Conservation (phyloP, 257 asterid species). For the Thymus mandschuricus region DNA sequence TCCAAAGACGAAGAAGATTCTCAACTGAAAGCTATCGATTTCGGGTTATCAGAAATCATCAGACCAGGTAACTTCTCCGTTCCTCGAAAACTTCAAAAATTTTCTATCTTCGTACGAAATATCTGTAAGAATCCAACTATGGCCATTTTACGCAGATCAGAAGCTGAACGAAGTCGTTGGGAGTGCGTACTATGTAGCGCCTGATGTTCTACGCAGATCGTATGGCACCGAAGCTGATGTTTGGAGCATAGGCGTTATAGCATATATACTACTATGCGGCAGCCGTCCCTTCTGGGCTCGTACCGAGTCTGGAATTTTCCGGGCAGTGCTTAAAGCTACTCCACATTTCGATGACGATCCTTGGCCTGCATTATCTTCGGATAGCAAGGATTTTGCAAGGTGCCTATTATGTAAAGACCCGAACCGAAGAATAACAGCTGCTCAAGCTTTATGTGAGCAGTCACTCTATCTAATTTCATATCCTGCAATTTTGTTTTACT, state of each 20-base stretch:
- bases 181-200: conserved; percentile 44
- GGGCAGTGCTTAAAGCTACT: conserved; percentile 58
- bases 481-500: conserved; percentile 10
- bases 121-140: conserved; percentile 17
- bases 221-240: conserved; percentile 36
- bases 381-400: conserved; percentile 62
- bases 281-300: conserved; percentile 79
- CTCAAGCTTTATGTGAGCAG: conserved; percentile 72
- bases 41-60: conserved; percentile 69
- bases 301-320: conserved; percentile 70
- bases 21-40: conserved; percentile 64
- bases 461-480: background rate
- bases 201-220: conserved; percentile 37
- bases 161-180: conserved; percentile 73
- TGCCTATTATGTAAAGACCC: conserved; percentile 62
- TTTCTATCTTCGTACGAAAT: conserved; percentile 1
- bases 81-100: background rate
- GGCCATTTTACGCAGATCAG: conserved; percentile 54
- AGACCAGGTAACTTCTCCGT: conserved; percentile 51
- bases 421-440: conserved; percentile 64
- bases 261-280: conserved; percentile 68
- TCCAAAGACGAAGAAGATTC: conserved; percentile 55
- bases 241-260: conserved; percentile 41
- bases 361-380: conserved; percentile 58
- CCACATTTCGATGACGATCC: conserved; percentile 64